Evolutionary conservation across 257 asterid genomes (phyloP).

Genomic region (Plectranthus barbatus): DNA sequence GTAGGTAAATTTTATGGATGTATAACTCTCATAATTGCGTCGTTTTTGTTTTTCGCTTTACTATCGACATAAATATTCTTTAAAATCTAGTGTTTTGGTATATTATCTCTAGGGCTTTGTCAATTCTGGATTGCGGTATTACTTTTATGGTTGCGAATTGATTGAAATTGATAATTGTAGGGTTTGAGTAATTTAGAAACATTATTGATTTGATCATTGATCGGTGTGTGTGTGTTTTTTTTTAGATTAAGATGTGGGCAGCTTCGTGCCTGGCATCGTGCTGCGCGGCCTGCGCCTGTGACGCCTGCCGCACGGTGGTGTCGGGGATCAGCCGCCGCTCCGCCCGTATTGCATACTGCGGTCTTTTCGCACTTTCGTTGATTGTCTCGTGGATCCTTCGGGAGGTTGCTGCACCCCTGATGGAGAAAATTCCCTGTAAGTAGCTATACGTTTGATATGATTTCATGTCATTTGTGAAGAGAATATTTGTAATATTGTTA

Average conservation of each 20-base stretch:
- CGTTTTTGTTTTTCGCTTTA: too few species aligned
- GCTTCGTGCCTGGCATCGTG: slow-evolving; percentile 84
- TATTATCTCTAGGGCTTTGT: not conserved
- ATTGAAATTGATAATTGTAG: not conserved
- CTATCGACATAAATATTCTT: too few species aligned
- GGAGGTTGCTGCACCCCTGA: slow-evolving; percentile 77
- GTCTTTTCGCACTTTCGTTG: slow-evolving; percentile 69
- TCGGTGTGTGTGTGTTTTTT: not conserved
- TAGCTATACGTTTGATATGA: not conserved
- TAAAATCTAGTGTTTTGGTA: too few species aligned
- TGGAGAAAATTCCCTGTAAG: slow-evolving; percentile 84
- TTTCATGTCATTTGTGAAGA: not conserved
- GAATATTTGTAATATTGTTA: not conserved
- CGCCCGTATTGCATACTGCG: slow-evolving; percentile 84
- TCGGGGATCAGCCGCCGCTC: slow-evolving; percentile 77
- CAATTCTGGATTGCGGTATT: not conserved
- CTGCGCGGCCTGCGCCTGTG: slow-evolving; percentile 77
- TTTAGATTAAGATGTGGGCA: slow-evolving; percentile 67
- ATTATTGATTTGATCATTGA: slow-evolving; percentile 21
- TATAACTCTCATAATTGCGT: too few species aligned
- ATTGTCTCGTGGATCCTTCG: slow-evolving; percentile 84
- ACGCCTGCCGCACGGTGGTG: slow-evolving; percentile 67
- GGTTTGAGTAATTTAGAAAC: not conserved
- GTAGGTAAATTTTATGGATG: not conserved
- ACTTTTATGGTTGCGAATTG: not conserved